Conservation (phyloP, 192 early-diverging fungal species). For the Umbelopsis ramanniana region DNA sequence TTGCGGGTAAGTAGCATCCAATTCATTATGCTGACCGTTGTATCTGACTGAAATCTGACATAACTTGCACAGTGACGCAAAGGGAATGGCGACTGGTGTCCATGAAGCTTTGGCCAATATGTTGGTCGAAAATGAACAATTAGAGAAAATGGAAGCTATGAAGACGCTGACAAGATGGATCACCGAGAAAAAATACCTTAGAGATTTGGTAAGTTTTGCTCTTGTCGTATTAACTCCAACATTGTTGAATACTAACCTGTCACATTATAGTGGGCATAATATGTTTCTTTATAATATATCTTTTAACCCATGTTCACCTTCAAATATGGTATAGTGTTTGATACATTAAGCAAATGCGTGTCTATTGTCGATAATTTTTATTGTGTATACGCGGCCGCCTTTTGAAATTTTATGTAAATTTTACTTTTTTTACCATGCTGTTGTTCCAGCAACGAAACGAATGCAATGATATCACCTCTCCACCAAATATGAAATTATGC, state of each 20-base stretch:
- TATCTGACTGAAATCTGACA: background rate
- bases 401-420: conserved; percentile 8
- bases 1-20: conserved; percentile 60
- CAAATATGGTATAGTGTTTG: background rate
- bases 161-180: conserved; percentile 66
- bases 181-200: conserved; percentile 66
- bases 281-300: background rate
- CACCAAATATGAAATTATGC: background rate
- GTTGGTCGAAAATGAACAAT: conserved; percentile 49
- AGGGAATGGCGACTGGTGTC: conserved; percentile 89
- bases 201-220: conserved; percentile 52
- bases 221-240: background rate
- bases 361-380: conserved; percentile 12
- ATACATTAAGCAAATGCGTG: conserved; percentile 1
- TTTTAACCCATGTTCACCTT: background rate
- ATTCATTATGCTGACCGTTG: background rate
- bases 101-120: conserved; percentile 77
- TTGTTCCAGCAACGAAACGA: background rate
- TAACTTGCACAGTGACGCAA: conserved; percentile 63
- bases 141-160: conserved; percentile 55
- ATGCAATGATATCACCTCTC: background rate
- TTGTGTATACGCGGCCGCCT: background rate
- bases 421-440: conserved; percentile 6
- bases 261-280: conserved; percentile 5
- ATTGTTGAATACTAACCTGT: background rate